These are phyloP conservation scores for Handroanthus guayacan DNA, from an alignment of 257 asterid species.

Conservation along the genomic window DNA sequence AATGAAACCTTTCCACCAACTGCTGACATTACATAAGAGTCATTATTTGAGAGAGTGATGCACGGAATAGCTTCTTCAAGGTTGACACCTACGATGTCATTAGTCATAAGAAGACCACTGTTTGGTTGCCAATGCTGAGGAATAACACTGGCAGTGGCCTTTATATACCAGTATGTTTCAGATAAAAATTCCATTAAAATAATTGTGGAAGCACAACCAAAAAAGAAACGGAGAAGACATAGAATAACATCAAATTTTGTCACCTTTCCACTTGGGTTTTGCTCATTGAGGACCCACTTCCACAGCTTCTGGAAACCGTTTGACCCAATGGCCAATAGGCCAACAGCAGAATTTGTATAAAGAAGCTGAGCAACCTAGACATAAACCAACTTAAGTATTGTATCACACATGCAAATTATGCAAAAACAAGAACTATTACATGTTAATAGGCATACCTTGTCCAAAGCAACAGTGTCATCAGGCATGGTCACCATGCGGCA, in stretches of 20 bases:
- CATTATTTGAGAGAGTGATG: constrained; percentile 85
- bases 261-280: constrained; percentile 92
- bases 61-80: constrained; percentile 88
- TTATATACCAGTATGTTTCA: constrained; percentile 35
- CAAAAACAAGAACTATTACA: constrained; percentile 14
- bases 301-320: constrained; percentile 91
- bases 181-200: constrained; percentile 20
- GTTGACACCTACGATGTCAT: constrained; percentile 73
- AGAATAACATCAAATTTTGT: not conserved
- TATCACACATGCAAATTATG: constrained; percentile 1
- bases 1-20: constrained; percentile 84
- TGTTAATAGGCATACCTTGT: constrained; percentile 58
- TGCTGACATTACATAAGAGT: constrained; percentile 85
- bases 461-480: constrained; percentile 72
- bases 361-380: constrained; percentile 93
- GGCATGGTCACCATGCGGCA: constrained; percentile 94
- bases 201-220: not conserved
- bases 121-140: constrained; percentile 84
- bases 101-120: constrained; percentile 78
- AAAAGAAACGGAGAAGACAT: constrained; percentile 2
- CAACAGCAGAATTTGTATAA: constrained; percentile 90
- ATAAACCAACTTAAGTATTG: constrained; percentile 32
- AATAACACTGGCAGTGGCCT: constrained; percentile 74
- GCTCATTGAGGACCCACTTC: constrained; percentile 92
- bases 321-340: constrained; percentile 88